phyloP scores from a whole-genome alignment of 1,139 yeast species.

The Hyphopichia buzzinii region DNA sequence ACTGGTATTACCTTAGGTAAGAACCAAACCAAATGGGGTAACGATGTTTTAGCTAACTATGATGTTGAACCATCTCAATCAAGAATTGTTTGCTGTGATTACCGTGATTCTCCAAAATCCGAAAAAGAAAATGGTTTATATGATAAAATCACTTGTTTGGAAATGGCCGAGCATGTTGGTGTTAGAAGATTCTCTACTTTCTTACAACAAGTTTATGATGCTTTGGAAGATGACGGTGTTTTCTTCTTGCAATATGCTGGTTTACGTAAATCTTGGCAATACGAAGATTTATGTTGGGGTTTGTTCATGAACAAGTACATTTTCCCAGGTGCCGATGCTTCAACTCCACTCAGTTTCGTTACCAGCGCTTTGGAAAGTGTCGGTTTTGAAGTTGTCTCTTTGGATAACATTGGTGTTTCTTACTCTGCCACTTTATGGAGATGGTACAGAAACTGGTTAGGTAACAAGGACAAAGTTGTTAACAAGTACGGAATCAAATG shows the following conservation, averaged over 20 bases:
- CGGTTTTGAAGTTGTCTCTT: constrained; percentile 81
- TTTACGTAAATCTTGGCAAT: constrained; percentile 89
- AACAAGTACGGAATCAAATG: constrained; percentile 85
- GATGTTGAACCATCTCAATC: constrained; percentile 71
- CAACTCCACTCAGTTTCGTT: constrained; percentile 88
- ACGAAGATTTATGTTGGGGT: constrained; percentile 93
- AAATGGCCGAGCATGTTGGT: constrained; percentile 97
- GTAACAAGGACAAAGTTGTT: constrained; percentile 73
- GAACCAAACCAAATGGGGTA: constrained; percentile 93
- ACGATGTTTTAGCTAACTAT: constrained; percentile 61
- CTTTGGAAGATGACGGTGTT: constrained; percentile 88
- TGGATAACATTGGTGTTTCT: constrained; percentile 90
- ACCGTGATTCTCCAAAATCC: constrained; percentile 86
- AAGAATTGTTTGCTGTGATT: constrained; percentile 77
- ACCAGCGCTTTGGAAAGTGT: constrained; percentile 73
- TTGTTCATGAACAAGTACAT: constrained; percentile 93
- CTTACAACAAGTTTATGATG: constrained; percentile 75
- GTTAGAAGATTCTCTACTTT: constrained; percentile 77
- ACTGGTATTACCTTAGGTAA: constrained; percentile 89
- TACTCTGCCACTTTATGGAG: constrained; percentile 90
- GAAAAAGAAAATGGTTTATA: constrained; percentile 57
- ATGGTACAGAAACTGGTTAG: constrained; percentile 95
- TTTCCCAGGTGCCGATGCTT: constrained; percentile 98
- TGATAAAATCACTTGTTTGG: constrained; percentile 86
- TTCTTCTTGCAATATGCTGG: constrained; percentile 91